Base-by-base conservation (phyloP, 495 filamentous ascomycete species). In the Parmelia sp. region DNA sequence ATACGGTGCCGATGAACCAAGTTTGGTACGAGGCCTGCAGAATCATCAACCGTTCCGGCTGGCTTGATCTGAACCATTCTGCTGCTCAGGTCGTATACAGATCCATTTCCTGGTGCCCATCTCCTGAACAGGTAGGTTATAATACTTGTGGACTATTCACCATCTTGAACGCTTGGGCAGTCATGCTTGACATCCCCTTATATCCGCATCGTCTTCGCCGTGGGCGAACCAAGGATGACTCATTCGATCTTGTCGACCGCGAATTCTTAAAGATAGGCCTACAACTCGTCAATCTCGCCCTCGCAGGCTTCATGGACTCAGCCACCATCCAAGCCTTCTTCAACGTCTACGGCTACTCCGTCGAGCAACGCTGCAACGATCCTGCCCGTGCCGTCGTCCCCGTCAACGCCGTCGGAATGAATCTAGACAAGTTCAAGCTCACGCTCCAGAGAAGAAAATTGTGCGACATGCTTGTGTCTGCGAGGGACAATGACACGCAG, bases 321-420 rank as follows among this genome's bases (percentile, higher is more conserved):
- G 3, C 23, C 3, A 67, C 65, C 31, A 64, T 67, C 29, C 61
- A 64, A 36, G 65, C 65, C 23, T 67, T 59, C 61, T 33, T 67
- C 12, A 63, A 60, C 19, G 10, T 21, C 55, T 44, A 55, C 57
- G 53, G 57, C 40, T 67, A 44, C 64, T 66, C 42, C 27, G 68
- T 72, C 19, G 31, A 40, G 19, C 51, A 55, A 33, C 27, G 29
- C 51, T n/a, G 0, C 5, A 2, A 29, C 51, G 29, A 55, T 5
- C 51, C 17, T 5, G 51, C 29, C 4, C 29, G 51, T 3, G 4
- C 27, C 17, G 51, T 55, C 51, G 4, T 33, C 5, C 1, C 27
- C 2, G 51, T 35, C 51, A 7, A 55, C 9, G 51, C 51, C 4
- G n/a, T 55, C 51, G 51, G 51, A 19, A 31, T 55, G 27, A 55